These are phyloP conservation scores for Xanthoconium stramineum DNA, from an alignment of 768 basidiomycete species.

Conservation along the genomic window DNA sequence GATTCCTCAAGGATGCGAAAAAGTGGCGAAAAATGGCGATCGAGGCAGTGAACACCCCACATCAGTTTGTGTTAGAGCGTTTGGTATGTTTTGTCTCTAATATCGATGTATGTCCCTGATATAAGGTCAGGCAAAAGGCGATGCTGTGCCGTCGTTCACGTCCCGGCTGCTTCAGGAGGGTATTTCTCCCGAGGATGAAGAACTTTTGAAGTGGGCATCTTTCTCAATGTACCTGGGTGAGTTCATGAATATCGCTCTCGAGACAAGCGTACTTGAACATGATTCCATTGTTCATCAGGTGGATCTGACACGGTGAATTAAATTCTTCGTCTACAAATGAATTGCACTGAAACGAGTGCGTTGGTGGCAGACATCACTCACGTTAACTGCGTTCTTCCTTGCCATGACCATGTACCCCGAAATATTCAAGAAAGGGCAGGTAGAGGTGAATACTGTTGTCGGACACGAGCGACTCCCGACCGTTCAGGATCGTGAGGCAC, in stretches of 20 bases:
- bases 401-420: conserved; percentile 10
- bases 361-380: conserved; percentile 15
- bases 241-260: background rate
- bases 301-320: conserved; percentile 11
- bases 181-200: conserved; percentile 2
- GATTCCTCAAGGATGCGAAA: conserved; percentile 9
- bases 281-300: conserved; percentile 18
- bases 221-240: conserved; percentile 13
- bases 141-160: conserved; percentile 11
- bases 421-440: conserved; percentile 6
- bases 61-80: conserved; percentile 9
- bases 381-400: conserved; percentile 16
- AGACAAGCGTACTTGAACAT: background rate
- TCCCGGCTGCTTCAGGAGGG: conserved; percentile 9
- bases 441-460: conserved; percentile 9
- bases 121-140: conserved; percentile 1
- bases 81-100: background rate
- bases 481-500: conserved; percentile 2
- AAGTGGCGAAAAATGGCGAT: background rate
- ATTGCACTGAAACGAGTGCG: background rate
- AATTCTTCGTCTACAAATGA: conserved; percentile 21
- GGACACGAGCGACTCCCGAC: conserved; percentile 9
- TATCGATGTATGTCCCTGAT: background rate
- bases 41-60: conserved; percentile 3
- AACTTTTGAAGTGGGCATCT: conserved; percentile 11